A percentile compares a stretch with the other conserved stretches of the same genome.
These are phyloP conservation scores for Suillus clintonianus DNA, from an alignment of 768 basidiomycete species.

Conservation along the genomic window DNA sequence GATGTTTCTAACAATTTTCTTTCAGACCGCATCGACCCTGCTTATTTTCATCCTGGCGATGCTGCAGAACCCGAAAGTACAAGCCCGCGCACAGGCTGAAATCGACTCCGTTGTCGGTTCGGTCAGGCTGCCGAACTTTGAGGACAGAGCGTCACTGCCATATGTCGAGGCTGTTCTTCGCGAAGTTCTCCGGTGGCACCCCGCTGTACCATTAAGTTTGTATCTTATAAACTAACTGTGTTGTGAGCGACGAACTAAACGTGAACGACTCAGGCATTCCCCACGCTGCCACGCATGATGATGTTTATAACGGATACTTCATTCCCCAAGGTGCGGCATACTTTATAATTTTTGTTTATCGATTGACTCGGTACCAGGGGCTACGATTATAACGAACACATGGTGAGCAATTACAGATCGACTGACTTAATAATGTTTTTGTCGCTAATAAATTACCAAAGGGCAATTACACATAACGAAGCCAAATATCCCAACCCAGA, in stretches of 20 bases:
- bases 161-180: conserved; percentile 31
- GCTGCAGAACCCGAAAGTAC: conserved; percentile 38
- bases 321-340: conserved; percentile 51
- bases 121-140: conserved; percentile 32
- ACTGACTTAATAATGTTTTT: neutral
- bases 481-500: conserved; percentile 34
- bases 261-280: conserved; percentile 26
- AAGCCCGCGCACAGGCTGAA: conserved; percentile 39
- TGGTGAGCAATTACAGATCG: conserved; percentile 14
- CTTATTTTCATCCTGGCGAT: conserved; percentile 37
- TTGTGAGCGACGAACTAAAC: neutral
- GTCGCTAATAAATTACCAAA: conserved; percentile 2
- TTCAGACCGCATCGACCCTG: conserved; percentile 34
- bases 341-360: neutral
- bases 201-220: conserved; percentile 28
- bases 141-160: conserved; percentile 26
- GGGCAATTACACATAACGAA: conserved; percentile 37
- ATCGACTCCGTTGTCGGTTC: conserved; percentile 33
- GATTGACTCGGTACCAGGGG: conserved; percentile 14
- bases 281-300: conserved; percentile 38
- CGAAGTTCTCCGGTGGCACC: conserved; percentile 39
- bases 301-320: conserved; percentile 48
- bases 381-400: conserved; percentile 30
- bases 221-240: neutral
- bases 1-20: neutral